Base-by-base conservation (phyloP, 257 asterid species). In the Fraxinus excelsior region DNA sequence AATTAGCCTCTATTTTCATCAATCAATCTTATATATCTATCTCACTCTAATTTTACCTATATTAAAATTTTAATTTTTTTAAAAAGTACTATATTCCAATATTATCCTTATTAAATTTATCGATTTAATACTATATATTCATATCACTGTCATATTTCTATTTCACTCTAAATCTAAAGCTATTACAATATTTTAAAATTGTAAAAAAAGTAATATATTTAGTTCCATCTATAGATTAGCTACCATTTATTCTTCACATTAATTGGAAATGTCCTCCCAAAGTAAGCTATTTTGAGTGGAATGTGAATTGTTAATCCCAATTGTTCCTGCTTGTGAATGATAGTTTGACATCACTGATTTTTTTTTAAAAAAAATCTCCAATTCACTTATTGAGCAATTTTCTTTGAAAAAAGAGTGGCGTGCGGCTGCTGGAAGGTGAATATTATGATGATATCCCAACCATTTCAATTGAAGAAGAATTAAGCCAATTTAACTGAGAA, bases 231-330 rank as follows among this genome's bases (percentile, higher is more conserved):
- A 53, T 53, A 42, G 40, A 35, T 44, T 81, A 67, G 73, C 62
- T 11, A 12, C 53, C 80, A 9, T 23, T 1, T 29, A 67, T 75
- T 76, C 83, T 71, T 58, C 81, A 53, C 28, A 75, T 84, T 34
- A 75, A 79, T 75, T 84, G 88, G 88, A 76, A 73, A 74, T 81
- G 86, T 78, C 88, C 88, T 60, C 84, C 84, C 76, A 81, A 76
- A 74, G 88, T 84, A 79, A 79, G 85, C 70, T 60, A 38, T 40
- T 68, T 29, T 78, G 19, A 44, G 42, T 73, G 72, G 34, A 21
- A 5, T 23, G 46, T 8, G 10, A 49, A 71, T 73, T 76, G 28
- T 58, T 76, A 21, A 14, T 70, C 28, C 25, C 7, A 13, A 31
- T 66, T 56, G 21, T 46, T 72, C 32, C 66, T 56, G 44, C 11